phyloP scores from a whole-genome alignment of 768 basidiomycete genomes.

The Mycena filopes region DNA sequence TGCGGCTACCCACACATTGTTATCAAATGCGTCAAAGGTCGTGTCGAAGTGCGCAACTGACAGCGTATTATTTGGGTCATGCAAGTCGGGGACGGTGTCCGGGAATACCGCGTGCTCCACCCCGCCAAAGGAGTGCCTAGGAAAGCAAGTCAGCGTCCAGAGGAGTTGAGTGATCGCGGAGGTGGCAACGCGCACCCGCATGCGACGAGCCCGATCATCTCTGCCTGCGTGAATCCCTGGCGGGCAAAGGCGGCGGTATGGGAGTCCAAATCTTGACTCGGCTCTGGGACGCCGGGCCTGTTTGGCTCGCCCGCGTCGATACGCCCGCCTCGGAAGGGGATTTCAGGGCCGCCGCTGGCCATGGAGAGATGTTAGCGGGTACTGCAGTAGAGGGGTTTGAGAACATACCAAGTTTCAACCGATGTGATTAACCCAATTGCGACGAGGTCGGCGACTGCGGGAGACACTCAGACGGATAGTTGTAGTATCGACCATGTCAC shows the following conservation, averaged over 20 bases:
- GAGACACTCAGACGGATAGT: background rate
- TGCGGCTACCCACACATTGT: slow-evolving; percentile 10
- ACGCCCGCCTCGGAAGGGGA: background rate
- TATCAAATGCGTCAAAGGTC: slow-evolving; percentile 11
- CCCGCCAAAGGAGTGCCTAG: slow-evolving; percentile 5
- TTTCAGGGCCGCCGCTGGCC: background rate
- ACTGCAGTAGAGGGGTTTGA: background rate
- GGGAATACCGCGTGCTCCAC: slow-evolving; percentile 14
- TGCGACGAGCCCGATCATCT: background rate
- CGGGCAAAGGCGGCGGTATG: background rate
- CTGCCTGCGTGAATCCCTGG: background rate
- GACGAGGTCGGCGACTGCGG: background rate
- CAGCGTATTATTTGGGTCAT: slow-evolving; percentile 1
- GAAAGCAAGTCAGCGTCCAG: background rate
- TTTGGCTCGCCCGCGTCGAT: background rate
- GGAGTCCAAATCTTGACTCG: background rate
- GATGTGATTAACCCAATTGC: background rate
- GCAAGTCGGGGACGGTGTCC: background rate
- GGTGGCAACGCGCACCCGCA: background rate
- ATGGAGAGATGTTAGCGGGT: background rate
- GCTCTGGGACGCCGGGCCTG: background rate
- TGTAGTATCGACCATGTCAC: background rate
- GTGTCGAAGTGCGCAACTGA: slow-evolving; percentile 12
- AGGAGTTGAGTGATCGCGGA: no score
- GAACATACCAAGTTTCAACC: background rate